Conservation (phyloP, 495 filamentous ascomycete genomes). For the Saxophila tyrrhenica region DNA sequence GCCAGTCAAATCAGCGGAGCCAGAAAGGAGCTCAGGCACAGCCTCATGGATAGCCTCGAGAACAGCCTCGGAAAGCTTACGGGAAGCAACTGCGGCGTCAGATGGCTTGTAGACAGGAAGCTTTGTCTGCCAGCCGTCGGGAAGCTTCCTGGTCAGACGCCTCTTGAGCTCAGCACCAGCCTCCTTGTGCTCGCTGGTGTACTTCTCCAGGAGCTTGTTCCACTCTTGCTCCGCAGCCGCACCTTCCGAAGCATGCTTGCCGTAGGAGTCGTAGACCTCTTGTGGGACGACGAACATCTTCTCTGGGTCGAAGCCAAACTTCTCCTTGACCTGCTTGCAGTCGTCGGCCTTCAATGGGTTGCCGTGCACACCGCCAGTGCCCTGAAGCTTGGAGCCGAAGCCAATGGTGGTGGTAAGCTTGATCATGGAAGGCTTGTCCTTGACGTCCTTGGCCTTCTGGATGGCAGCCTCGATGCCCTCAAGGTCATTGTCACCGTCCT, state of each 20-base stretch:
- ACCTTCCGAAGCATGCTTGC: conserved; percentile 68
- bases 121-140: conserved; percentile 92
- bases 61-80: conserved; percentile 91
- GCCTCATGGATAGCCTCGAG: conserved; percentile 75
- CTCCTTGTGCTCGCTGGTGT: conserved; percentile 59
- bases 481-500: conserved; percentile 84
- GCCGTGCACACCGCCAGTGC: conserved; percentile 91
- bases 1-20: conserved; percentile 93
- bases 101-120: conserved; percentile 84
- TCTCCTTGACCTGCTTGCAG: conserved; percentile 76
- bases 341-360: conserved; percentile 90
- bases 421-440: conserved; percentile 92
- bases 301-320: conserved; percentile 92
- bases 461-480: conserved; percentile 82
- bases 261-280: conserved; percentile 85
- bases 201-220: conserved; percentile 86
- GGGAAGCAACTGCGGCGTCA: conserved; percentile 75
- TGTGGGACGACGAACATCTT: conserved; percentile 90
- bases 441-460: conserved; percentile 71
- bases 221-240: conserved; percentile 89
- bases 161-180: conserved; percentile 72
- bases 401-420: conserved; percentile 97
- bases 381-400: conserved; percentile 86
- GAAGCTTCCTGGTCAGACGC: conserved; percentile 71
- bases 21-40: conserved; percentile 85